A percentile compares a stretch with the other conserved stretches of the same genome.
These are phyloP conservation scores for Russula earlei DNA, from an alignment of 768 basidiomycete species.

Conservation along the genomic window DNA sequence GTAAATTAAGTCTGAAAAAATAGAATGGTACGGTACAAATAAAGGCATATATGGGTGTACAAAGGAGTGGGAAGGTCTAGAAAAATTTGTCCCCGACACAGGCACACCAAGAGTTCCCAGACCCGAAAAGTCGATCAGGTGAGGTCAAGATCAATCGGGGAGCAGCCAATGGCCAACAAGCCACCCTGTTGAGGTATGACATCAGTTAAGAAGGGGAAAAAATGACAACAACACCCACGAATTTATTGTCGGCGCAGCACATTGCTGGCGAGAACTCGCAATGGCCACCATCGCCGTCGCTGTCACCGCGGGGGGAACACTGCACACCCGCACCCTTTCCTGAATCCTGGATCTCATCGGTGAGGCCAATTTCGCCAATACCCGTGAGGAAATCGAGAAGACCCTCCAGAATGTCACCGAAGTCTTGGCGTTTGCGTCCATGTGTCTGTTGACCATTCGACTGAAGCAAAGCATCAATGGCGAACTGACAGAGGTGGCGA, in stretches of 20 bases:
- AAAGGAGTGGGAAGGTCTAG: slow-evolving; percentile 1
- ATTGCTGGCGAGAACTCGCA: background rate
- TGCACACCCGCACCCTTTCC: background rate
- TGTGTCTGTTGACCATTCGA: background rate
- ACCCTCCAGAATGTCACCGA: too few species aligned
- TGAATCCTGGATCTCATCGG: background rate
- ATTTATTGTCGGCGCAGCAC: background rate
- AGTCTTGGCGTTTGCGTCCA: background rate
- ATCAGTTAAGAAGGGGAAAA: background rate
- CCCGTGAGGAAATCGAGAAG: too few species aligned
- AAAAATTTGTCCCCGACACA: background rate
- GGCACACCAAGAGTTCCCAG: background rate
- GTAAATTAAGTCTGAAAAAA: slow-evolving; percentile 1
- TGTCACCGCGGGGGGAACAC: background rate
- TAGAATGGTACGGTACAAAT: slow-evolving; percentile 1
- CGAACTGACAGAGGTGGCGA: background rate
- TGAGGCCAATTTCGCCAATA: too few species aligned
- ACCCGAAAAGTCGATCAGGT: background rate
- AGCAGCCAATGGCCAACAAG: background rate
- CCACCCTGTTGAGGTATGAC: background rate
- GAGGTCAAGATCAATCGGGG: background rate
- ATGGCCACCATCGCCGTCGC: fast-evolving
- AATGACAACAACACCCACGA: background rate
- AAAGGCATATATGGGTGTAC: background rate
- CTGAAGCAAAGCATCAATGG: background rate